Percentiles rank a stretch among this genome's conserved stretches.
These are phyloP conservation scores for Tagetes patula DNA, from an alignment of 129 eudicot genomes.

Conservation along the genomic window DNA sequence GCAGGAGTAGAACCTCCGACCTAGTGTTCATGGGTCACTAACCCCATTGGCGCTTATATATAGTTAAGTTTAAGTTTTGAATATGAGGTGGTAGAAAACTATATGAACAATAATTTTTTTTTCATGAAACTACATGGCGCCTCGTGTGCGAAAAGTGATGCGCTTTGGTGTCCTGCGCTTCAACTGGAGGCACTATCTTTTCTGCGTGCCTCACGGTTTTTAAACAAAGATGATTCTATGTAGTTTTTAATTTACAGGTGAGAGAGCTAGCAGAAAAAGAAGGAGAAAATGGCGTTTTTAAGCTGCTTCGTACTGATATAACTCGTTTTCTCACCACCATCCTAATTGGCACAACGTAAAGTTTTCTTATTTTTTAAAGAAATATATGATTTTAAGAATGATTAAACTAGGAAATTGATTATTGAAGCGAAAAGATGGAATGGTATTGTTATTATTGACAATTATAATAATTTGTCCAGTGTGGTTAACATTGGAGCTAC, in stretches of 20 bases:
- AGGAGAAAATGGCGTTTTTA: slow-evolving; percentile 69
- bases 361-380: not conserved
- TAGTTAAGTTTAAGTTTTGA: no score
- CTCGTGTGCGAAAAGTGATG: no score
- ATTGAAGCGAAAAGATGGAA: not conserved
- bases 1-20: no score
- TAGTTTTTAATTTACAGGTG: slow-evolving; percentile 37
- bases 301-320: slow-evolving; percentile 64
- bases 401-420: not conserved
- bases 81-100: no score
- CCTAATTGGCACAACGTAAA: slow-evolving; percentile 72
- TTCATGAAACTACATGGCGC: no score
- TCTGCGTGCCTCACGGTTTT: no score
- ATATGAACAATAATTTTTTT: no score
- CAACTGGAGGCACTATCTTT: no score
- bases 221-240: not conserved
- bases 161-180: no score
- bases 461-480: slow-evolving; percentile 24
- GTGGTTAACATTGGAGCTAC: slow-evolving; percentile 80
- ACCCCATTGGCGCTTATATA: no score
- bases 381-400: not conserved
- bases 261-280: slow-evolving; percentile 76
- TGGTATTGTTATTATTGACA: not conserved
- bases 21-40: no score
- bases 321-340: slow-evolving; percentile 71